phyloP scores from a whole-genome alignment of 495 filamentous ascomycete species.

The Penicillium desertorum region DNA sequence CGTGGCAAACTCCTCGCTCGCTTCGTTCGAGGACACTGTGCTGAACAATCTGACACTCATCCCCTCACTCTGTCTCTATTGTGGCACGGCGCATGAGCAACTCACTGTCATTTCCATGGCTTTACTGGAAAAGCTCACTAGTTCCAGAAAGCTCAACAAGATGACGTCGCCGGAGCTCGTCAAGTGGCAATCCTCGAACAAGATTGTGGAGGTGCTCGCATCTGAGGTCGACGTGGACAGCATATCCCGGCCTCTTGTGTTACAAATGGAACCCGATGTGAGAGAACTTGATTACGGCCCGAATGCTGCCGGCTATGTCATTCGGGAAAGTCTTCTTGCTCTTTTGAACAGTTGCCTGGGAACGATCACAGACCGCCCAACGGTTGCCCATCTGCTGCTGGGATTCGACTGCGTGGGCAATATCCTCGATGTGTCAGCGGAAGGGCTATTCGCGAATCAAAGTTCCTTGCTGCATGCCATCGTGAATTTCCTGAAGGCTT shows the following conservation, averaged over 20 bases:
- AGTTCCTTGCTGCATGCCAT: conserved; percentile 82
- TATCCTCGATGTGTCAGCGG: conserved; percentile 60
- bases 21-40: conserved; percentile 89
- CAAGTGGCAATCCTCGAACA: conserved; percentile 64
- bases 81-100: conserved; percentile 72
- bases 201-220: conserved; percentile 76
- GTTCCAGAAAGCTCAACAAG: conserved; percentile 71
- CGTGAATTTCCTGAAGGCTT: conserved; percentile 61
- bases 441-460: conserved; percentile 62
- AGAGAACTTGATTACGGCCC: conserved; percentile 64
- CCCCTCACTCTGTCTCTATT: conserved; percentile 77
- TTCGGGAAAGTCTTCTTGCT: conserved; percentile 75
- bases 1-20: conserved; percentile 69
- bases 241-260: conserved; percentile 64
- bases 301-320: conserved; percentile 63
- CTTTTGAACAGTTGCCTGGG: conserved; percentile 78
- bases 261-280: conserved; percentile 59
- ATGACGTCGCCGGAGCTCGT: conserved; percentile 43
- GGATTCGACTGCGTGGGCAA: conserved; percentile 75
- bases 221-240: conserved; percentile 66
- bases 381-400: conserved; percentile 84
- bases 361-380: conserved; percentile 67
- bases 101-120: conserved; percentile 74
- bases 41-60: conserved; percentile 74
- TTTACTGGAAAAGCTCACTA: conserved; percentile 79